Evolutionary conservation across 768 basidiomycete genomes (phyloP), one percentile per base, ranked within the genome.

Genomic region (Rhodotorula babjevae): DNA sequence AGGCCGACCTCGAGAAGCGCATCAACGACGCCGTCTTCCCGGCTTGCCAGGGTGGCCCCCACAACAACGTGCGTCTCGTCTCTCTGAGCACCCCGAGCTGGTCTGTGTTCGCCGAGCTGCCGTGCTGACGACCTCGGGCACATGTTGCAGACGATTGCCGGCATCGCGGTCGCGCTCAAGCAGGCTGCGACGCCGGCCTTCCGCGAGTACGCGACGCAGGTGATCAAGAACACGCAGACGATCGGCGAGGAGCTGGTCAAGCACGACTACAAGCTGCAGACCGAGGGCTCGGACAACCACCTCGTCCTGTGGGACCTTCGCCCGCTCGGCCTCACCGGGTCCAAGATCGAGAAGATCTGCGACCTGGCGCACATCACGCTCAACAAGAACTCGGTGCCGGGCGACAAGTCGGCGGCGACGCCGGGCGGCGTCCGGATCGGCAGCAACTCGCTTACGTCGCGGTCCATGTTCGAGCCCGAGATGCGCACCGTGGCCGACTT

Each of bases 21-120:
- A 88, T 99, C 78, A 98, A 98, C 81, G 91, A 95, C 55, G 94
- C 96, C 62, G 95, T 99, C 75, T 99, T 99, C 88, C 96, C 96
- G 68, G 95, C 96, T 49, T 98, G 96, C 86, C 96, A 98, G 84
- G 96, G 96, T 82, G 96, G 95, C 61, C 96, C 95, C 57, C 96
- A 98, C 85, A 98, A 98, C 85, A 93, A 99, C 84, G 58, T 59
- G 40, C 19, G 58, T 10, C 33, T 25, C 19, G 1, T 49, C 49
- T 25, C n/a, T 55, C 53, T 15, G n/a, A n/a, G n/a, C n/a, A n/a
- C n/a, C n/a, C n/a, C n/a, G n/a, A n/a, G n/a, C n/a, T n/a, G n/a
- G 21, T 23, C 19, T 18, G 21, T 49, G 14, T 46, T 46, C 44
- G 44, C 14, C 18, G 18, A 36, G 36, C 36, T 4, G 36, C 36